phyloP scores from a whole-genome alignment of 495 filamentous ascomycete species.

The Penicillium mononematosum region DNA sequence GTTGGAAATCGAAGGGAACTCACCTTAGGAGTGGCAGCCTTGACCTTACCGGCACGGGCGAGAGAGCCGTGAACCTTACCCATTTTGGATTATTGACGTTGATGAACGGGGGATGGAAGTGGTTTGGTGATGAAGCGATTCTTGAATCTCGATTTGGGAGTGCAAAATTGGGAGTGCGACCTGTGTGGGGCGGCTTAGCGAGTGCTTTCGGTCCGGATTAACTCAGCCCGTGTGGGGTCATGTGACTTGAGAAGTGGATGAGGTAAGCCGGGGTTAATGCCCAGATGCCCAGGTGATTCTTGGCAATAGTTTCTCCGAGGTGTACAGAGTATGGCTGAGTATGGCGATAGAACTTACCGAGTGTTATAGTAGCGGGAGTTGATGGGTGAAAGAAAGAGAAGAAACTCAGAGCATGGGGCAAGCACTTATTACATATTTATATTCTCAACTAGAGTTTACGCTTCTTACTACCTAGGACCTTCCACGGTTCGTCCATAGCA shows the following conservation, averaged over 20 bases:
- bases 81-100: constrained; percentile 38
- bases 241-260: constrained; percentile 7
- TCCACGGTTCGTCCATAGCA: background rate
- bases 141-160: constrained; percentile 25
- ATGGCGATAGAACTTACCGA: background rate
- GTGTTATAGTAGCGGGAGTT: background rate
- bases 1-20: constrained; percentile 24
- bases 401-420: no score
- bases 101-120: constrained; percentile 26
- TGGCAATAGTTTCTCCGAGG: constrained; percentile 7
- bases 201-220: constrained; percentile 21
- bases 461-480: background rate
- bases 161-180: constrained; percentile 36
- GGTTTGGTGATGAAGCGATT: constrained; percentile 32
- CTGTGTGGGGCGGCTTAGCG: constrained; percentile 35
- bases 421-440: background rate
- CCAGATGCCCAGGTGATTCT: background rate
- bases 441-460: background rate
- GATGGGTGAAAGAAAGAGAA: background rate
- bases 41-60: constrained; percentile 96
- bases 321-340: background rate
- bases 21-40: constrained; percentile 90
- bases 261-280: constrained; percentile 8
- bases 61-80: constrained; percentile 52
- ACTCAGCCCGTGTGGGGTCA: constrained; percentile 12